Conservation (phyloP, 2,329 filamentous ascomycete species). For the Diaporthe vaccinii region DNA sequence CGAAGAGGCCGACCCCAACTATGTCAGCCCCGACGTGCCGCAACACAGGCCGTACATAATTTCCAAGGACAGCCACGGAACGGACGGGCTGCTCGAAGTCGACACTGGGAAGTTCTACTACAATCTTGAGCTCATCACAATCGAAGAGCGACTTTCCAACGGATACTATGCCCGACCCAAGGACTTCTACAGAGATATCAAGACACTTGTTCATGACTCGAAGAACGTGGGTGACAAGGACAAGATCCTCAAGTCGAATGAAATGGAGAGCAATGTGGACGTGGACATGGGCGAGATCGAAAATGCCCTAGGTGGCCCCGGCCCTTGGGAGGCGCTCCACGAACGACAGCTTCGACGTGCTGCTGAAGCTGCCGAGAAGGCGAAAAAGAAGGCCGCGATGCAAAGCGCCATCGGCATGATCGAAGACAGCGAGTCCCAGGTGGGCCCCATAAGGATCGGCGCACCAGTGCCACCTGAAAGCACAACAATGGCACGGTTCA, state of each 20-base stretch:
- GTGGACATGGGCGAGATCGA: conserved; percentile 89
- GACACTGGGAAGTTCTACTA: conserved; percentile 89
- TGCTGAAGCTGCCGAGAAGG: conserved; percentile 70
- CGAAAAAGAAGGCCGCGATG: conserved; percentile 72
- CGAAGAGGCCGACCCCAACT: conserved; percentile 83
- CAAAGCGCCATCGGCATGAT: conserved; percentile 66
- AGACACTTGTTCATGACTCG: conserved; percentile 86
- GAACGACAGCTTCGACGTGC: conserved; percentile 77
- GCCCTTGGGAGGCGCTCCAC: conserved; percentile 86
- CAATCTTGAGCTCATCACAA: conserved; percentile 92
- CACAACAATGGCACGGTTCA: conserved; percentile 67
- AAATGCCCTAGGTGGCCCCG: conserved; percentile 39
- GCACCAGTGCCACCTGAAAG: conserved; percentile 69
- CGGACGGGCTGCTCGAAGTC: conserved; percentile 81
- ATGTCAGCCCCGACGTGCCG: conserved; percentile 72
- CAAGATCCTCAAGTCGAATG: conserved; percentile 86
- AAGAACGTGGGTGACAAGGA: conserved; percentile 86
- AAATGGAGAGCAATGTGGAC: conserved; percentile 92
- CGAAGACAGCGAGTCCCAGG: conserved; percentile 67
- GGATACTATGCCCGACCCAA: conserved; percentile 93
- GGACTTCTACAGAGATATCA: conserved; percentile 92
- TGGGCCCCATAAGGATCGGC: conserved; percentile 70
- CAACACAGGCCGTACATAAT: conserved; percentile 82
- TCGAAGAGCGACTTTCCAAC: conserved; percentile 96
- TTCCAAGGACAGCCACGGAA: conserved; percentile 82